Evolutionary conservation across 1,284 basidiomycete genomes (phyloP).

Genomic region (Ustilago bromivora): DNA sequence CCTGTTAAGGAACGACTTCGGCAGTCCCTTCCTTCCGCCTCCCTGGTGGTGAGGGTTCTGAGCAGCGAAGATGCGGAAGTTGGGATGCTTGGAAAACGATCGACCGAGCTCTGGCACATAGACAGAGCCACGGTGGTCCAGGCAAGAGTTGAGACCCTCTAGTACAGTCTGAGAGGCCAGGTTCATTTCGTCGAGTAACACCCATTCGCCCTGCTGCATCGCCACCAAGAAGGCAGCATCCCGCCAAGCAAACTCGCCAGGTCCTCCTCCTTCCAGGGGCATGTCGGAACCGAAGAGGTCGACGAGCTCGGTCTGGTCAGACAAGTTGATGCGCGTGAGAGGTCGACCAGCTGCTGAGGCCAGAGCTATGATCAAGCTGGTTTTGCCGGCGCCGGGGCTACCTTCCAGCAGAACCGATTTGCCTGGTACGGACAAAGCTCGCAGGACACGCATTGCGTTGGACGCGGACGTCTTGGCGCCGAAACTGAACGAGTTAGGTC

Average conservation of each 20-base stretch:
- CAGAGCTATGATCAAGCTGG: constrained; percentile 89
- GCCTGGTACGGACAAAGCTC: constrained; percentile 83
- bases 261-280: constrained; percentile 88
- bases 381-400: constrained; percentile 99
- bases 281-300: constrained; percentile 97
- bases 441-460: constrained; percentile 89
- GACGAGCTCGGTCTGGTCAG: constrained; percentile 96
- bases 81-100: constrained; percentile 86
- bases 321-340: constrained; percentile 96
- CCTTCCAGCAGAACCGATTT: constrained; percentile 97
- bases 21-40: constrained; percentile 95
- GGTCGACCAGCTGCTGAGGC: constrained; percentile 83
- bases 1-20: constrained; percentile 96
- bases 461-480: constrained; percentile 87
- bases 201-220: constrained; percentile 82
- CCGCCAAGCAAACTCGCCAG: constrained; percentile 96
- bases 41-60: constrained; percentile 98
- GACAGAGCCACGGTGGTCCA: constrained; percentile 95
- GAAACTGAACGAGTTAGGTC: constrained; percentile 77
- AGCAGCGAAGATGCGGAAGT: constrained; percentile 96
- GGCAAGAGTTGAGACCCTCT: constrained; percentile 94
- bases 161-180: constrained; percentile 90
- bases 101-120: constrained; percentile 95
- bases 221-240: constrained; percentile 96
- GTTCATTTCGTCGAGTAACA: constrained; percentile 98